Evolutionary conservation across 2,329 filamentous ascomycete genomes (phyloP).

Genomic region (Davidsoniella australis): DNA sequence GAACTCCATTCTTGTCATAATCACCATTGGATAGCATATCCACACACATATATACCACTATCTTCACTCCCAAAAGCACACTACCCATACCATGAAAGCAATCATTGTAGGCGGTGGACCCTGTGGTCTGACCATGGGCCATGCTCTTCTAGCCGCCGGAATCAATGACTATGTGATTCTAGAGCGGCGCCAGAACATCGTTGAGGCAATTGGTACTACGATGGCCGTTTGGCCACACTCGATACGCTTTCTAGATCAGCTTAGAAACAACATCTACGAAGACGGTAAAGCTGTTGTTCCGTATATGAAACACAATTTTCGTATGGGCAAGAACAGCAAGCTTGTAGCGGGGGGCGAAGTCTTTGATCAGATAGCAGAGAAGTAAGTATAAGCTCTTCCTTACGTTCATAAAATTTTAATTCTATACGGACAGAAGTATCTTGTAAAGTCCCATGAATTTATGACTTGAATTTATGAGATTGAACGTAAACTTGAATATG

Average conservation of each 20-base stretch:
- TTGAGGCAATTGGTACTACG: constrained; percentile 15
- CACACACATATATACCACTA: neutral
- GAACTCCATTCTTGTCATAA: too few species aligned
- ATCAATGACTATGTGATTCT: constrained; percentile 19
- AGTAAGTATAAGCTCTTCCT: neutral
- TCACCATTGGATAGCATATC: too few species aligned
- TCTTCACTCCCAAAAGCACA: neutral
- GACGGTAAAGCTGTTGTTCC: constrained; percentile 13
- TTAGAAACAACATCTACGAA: constrained; percentile 15
- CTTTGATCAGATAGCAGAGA: constrained; percentile 1
- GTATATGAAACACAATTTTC: constrained; percentile 4
- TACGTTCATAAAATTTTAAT: too few species aligned
- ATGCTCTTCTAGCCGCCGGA: constrained; percentile 18
- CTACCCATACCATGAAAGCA: constrained; percentile 11
- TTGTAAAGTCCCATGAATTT: too few species aligned
- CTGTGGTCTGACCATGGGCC: constrained; percentile 19
- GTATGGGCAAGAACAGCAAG: neutral
- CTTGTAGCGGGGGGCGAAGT: neutral
- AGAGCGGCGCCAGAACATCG: constrained; percentile 15
- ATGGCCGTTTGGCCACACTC: constrained; percentile 17
- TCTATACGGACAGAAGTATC: too few species aligned
- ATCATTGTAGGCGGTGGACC: constrained; percentile 23
- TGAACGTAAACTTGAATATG: too few species aligned
- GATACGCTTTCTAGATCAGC: constrained; percentile 17
- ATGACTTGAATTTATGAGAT: too few species aligned